These are phyloP conservation scores for Leptodermis oblonga DNA, from an alignment of 257 asterid species.

Conservation along the genomic window DNA sequence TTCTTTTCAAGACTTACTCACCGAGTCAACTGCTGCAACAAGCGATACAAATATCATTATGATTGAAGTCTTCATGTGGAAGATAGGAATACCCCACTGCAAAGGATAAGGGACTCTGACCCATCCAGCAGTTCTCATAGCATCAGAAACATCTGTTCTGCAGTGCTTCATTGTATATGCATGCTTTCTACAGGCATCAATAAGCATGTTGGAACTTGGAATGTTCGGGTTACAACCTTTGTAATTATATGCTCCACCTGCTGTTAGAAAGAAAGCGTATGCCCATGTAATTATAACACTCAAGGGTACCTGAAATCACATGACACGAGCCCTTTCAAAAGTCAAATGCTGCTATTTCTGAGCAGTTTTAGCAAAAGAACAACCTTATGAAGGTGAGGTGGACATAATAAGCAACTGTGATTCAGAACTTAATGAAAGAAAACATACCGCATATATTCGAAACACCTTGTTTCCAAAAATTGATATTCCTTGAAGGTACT, in stretches of 20 bases:
- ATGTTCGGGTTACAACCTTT: slow-evolving; percentile 81
- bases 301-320: slow-evolving; percentile 74
- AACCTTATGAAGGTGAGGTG: neutral
- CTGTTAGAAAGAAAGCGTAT: slow-evolving; percentile 86
- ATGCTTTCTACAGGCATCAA: slow-evolving; percentile 76
- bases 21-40: slow-evolving; percentile 88
- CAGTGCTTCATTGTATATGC: slow-evolving; percentile 97
- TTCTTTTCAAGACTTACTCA: slow-evolving; percentile 31
- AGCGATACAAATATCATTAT: slow-evolving; percentile 75
- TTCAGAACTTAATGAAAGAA: slow-evolving; percentile 10
- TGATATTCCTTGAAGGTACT: slow-evolving; percentile 84
- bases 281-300: slow-evolving; percentile 88
- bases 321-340: neutral
- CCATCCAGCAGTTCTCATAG: slow-evolving; percentile 94
- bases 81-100: slow-evolving; percentile 96
- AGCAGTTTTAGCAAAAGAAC: neutral
- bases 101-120: slow-evolving; percentile 91
- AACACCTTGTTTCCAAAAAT: slow-evolving; percentile 75
- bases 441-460: slow-evolving; percentile 72
- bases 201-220: slow-evolving; percentile 86
- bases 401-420: neutral
- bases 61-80: slow-evolving; percentile 76
- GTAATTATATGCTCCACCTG: slow-evolving; percentile 93
- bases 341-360: neutral
- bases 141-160: slow-evolving; percentile 92